phyloP scores from a whole-genome alignment of 2,329 filamentous ascomycete species.

The Beauveria brongniartii region DNA sequence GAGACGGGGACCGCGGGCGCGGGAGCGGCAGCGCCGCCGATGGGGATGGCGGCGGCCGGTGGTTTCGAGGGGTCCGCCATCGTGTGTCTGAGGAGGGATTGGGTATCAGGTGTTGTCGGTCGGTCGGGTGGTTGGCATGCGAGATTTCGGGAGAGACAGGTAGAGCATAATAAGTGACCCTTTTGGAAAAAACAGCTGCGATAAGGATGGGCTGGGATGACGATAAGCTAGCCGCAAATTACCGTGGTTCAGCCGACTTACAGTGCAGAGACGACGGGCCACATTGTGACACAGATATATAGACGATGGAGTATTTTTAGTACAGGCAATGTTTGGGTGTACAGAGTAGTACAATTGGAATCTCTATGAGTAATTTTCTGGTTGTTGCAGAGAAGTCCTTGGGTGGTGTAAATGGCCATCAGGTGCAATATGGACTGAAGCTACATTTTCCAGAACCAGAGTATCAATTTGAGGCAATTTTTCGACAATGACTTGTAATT shows the following conservation, averaged over 20 bases:
- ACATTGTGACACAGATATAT: not conserved
- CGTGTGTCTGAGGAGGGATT: not conserved
- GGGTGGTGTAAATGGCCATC: not conserved
- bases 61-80: constrained; percentile 8
- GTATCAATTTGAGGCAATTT: not conserved
- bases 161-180: not conserved
- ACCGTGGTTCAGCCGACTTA: constrained; percentile 9
- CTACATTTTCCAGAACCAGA: not conserved
- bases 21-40: constrained; percentile 19
- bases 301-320: not conserved
- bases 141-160: not conserved
- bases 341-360: not conserved
- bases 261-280: not conserved
- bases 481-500: no score
- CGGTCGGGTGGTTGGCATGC: not conserved
- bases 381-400: not conserved
- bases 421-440: not conserved
- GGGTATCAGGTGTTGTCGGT: not conserved
- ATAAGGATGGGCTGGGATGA: not conserved
- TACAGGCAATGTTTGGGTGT: not conserved
- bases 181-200: constrained; percentile 8
- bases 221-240: constrained; percentile 4
- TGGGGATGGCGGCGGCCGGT: constrained; percentile 9
- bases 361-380: not conserved
- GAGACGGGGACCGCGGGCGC: constrained; percentile 23